These are phyloP conservation scores for Alternaria sp. DNA, from an alignment of 2,329 filamentous ascomycete species.

Conservation along the genomic window DNA sequence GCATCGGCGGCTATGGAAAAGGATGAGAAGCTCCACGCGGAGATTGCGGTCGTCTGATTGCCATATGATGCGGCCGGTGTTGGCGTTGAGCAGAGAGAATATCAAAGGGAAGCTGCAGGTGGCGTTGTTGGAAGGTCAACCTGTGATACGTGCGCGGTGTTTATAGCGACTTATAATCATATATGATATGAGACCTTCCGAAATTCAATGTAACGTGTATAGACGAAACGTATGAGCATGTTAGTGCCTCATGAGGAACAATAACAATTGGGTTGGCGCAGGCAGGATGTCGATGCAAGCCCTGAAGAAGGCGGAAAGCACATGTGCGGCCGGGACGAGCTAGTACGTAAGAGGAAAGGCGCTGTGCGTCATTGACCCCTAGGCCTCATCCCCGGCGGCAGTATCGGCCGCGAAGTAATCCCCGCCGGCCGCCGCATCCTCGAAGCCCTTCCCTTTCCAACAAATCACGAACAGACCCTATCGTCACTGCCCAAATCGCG, in stretches of 20 bases:
- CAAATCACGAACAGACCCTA: too few species aligned
- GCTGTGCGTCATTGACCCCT: neutral
- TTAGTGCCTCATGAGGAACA: neutral
- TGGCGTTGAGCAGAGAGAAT: fast-evolving
- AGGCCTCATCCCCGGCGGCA: too few species aligned
- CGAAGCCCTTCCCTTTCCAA: too few species aligned
- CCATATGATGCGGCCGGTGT: fast-evolving
- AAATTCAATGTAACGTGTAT: neutral
- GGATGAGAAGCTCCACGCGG: slow-evolving; percentile 20
- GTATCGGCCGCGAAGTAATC: too few species aligned
- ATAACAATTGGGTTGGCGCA: neutral
- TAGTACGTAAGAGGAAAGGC: neutral
- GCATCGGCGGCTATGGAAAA: slow-evolving; percentile 37
- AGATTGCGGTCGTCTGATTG: neutral
- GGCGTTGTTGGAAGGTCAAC: neutral
- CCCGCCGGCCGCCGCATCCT: too few species aligned
- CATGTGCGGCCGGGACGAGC: neutral
- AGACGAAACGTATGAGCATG: neutral
- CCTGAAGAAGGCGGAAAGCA: neutral
- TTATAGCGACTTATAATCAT: neutral
- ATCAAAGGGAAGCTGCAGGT: neutral
- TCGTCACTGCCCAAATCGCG: too few species aligned
- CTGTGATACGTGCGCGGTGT: neutral
- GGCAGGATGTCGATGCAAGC: neutral
- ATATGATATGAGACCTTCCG: neutral